Evolutionary conservation across 2,329 filamentous ascomycete species (phyloP).

Genomic region (Arthrinium puccinioides): DNA sequence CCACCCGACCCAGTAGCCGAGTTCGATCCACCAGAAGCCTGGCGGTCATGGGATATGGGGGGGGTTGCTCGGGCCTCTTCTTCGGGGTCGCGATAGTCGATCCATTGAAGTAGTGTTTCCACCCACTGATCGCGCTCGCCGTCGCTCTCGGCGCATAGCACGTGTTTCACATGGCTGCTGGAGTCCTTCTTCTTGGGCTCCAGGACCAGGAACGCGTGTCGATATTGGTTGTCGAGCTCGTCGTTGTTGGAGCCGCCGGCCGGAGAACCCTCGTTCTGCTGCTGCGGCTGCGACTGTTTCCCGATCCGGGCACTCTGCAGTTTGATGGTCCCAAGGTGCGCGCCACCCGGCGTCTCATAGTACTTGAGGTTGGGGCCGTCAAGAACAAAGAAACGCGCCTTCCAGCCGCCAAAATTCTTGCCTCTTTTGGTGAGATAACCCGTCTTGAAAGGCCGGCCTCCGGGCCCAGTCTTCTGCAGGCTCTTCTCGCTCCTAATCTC

Average conservation of each 20-base stretch:
- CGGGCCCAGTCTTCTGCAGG: conserved; percentile 43
- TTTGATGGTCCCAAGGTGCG: conserved; percentile 90
- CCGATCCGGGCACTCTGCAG: conserved; percentile 86
- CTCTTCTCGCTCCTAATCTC: conserved; percentile 30
- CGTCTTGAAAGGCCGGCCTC: conserved; percentile 65
- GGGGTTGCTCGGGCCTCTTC: conserved; percentile 42
- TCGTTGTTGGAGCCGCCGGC: conserved; percentile 50
- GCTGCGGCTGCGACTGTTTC: conserved; percentile 72
- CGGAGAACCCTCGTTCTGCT: conserved; percentile 54
- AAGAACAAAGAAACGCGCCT: conserved; percentile 63
- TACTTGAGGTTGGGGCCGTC: conserved; percentile 68
- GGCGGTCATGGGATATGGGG: conserved; percentile 32
- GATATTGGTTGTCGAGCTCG: conserved; percentile 86
- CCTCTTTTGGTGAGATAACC: conserved; percentile 94
- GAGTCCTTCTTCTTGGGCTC: conserved; percentile 97
- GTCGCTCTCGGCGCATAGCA: conserved; percentile 93
- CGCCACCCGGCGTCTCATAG: conserved; percentile 83
- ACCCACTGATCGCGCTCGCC: conserved; percentile 91
- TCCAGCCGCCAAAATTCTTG: conserved; percentile 99
- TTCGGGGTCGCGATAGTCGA: conserved; percentile 62
- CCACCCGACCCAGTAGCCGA: conserved; percentile 24
- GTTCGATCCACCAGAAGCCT: conserved; percentile 26
- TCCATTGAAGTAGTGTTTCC: conserved; percentile 79
- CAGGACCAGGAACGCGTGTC: conserved; percentile 89
- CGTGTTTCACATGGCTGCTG: conserved; percentile 78